Base-by-base conservation (phyloP, 1,139 yeast species). In the Kodamaea fungicola region DNA sequence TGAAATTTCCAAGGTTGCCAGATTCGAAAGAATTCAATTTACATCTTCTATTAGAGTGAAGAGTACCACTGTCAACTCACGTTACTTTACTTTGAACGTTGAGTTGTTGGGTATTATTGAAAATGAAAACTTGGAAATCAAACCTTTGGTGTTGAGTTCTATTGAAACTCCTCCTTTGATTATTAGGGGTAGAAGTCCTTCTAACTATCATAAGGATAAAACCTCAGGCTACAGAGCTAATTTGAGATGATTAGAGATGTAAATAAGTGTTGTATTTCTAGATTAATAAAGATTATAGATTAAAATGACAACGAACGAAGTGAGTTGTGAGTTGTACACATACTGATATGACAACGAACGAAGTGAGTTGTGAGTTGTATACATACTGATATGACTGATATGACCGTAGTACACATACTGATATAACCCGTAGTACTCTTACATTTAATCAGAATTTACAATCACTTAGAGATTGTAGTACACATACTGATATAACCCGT, bases 161-260 rank as follows among this genome's bases (percentile, higher is more conserved):
- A 55, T 78, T 22, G 78, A 72, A 49, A 79, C 85, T 1, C 85
- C 85, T 1, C 80, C 83, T 1, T 64, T 81, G 45, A 67, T 77
- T n/a, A 74, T 81, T 25, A 64, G 87, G 45, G 88, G 88, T 2
- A 64, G 87, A 49, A 78, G 85, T 6, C 86, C 87, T 5, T 76
- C 85, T 1, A 80, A 76, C 50, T 81, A 80, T 46, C 73, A 66
- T 35, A 64, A 62, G 44, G 71, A 66, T 40, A 55, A 64, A 44
- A 64, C 71, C 10, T 57, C 66, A 16, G 71, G 71, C 10, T 66
- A 65, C 45, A 57, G 71, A 42, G 54, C 57, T n/a, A 22, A 33
- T 16, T 56, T 39, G 36, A 36, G 42, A 55, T 32, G 33, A 49
- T 10, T 16, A 16, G 19, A 16, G 30, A 12, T 30, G 32, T 22